Evolutionary conservation across 371 early-diverging fungal genomes (phyloP), one percentile per base, ranked within the genome.

Genomic region (Mucor indicus): DNA sequence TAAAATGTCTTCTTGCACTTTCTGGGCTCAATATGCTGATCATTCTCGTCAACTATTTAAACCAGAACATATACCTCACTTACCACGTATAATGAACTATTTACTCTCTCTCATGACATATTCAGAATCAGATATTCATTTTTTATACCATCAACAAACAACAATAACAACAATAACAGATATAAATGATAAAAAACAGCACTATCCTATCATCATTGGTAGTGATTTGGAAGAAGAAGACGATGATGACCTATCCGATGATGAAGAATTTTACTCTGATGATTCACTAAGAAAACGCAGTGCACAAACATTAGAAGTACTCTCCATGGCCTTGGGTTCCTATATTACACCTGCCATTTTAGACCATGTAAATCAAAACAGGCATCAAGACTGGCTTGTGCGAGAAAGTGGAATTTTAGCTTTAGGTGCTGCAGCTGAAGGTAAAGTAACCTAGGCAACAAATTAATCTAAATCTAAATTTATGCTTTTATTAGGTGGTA

Each of bases 261-360:
- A 89, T 27, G 87, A 90, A 8, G 86, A 86, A 10, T 81, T 86
- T 19, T 85, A 85, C 42, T 77, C 79, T 45, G 86, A 89, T 57
- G 92, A 94, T 91, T 93, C 89, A 42, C 59, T 95, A 27, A 86
- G 96, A 60, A 93, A 94, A 67, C 93, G 93, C 72, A 85, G 92
- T 4, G 95, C 95, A 0, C 90, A 93, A 10, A 84, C 93, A 20
- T 62, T 96, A 29, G 96, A 96, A 48, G 84, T 87, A 3, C 49
- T 95, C 36, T 83, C 92, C 7, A 82, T 83, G 6, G 75, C 89
- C 1, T 91, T 84, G 57, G 81, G 77, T 36, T 80, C 82, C 60
- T 83, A 79, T 7, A 74, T 94, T 33, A 68, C 92, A 30, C 69
- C 74, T 30, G 16, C 37, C 16, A 61, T 77, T 44, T 64, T 94